Conservation (phyloP, 805 yeast genomes). For the Ogataea dorogensis region DNA sequence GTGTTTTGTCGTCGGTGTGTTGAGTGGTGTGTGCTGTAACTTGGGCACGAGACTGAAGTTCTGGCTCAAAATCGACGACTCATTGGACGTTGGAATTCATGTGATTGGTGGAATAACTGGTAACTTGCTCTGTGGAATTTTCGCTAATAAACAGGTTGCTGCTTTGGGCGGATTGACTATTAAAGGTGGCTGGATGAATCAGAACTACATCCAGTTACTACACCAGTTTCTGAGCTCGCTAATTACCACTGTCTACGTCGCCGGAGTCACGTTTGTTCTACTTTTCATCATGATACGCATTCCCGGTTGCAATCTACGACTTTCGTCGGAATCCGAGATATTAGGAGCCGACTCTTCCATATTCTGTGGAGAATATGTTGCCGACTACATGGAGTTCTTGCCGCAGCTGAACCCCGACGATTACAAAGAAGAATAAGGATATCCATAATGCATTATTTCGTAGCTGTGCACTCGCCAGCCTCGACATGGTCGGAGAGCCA, state of each 20-base stretch:
- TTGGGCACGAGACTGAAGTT: constrained; percentile 80
- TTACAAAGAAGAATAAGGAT: constrained; percentile 12
- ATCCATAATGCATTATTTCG: constrained; percentile 9
- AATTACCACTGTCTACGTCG: constrained; percentile 56
- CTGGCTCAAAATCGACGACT: constrained; percentile 74
- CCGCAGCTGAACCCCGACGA: constrained; percentile 55
- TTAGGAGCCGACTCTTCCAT: constrained; percentile 88
- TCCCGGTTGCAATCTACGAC: constrained; percentile 76
- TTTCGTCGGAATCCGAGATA: constrained; percentile 67
- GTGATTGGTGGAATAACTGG: constrained; percentile 90
- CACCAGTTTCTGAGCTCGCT: constrained; percentile 52
- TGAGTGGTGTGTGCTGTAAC: constrained; percentile 77
- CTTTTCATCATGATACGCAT: constrained; percentile 61
- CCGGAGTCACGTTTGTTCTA: constrained; percentile 62
- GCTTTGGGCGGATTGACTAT: constrained; percentile 69
- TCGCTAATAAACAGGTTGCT: constrained; percentile 71
- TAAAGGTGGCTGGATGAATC: constrained; percentile 85
- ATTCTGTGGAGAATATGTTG: constrained; percentile 81
- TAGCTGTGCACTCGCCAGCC: constrained; percentile 36
- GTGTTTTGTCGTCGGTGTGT: constrained; percentile 72
- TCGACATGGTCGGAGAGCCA: constrained; percentile 82
- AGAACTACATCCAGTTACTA: constrained; percentile 80
- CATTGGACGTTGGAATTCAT: constrained; percentile 92
- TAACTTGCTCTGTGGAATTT: constrained; percentile 72
- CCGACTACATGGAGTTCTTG: constrained; percentile 88